Conservation (phyloP, 1,284 basidiomycete genomes). For the Malassezia sp. region DNA sequence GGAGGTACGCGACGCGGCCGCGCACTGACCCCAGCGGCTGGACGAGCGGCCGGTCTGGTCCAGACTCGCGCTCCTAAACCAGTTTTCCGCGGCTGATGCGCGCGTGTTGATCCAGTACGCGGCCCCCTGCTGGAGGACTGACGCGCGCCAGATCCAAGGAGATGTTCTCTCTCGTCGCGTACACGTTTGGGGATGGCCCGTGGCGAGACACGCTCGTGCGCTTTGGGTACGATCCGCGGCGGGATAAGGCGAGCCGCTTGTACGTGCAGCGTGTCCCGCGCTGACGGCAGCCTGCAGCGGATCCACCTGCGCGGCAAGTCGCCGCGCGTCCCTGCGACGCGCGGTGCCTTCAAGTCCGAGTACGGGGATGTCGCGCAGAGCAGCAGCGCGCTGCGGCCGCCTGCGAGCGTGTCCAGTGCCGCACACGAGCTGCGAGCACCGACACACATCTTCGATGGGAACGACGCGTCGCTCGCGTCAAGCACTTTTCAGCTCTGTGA, state of each 20-base stretch:
- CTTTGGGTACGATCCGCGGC: slow-evolving; percentile 78
- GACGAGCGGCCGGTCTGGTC: slow-evolving; percentile 76
- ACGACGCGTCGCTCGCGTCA: slow-evolving; percentile 61
- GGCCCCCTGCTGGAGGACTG: background rate
- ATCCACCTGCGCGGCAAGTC: slow-evolving; percentile 21
- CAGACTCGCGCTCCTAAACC: slow-evolving; percentile 67
- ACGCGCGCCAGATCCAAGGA: slow-evolving; percentile 45
- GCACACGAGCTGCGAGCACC: slow-evolving; percentile 13
- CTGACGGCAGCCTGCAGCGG: slow-evolving; percentile 17
- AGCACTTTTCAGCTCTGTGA: slow-evolving; percentile 89
- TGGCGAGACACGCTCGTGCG: slow-evolving; percentile 80
- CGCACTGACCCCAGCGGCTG: slow-evolving; percentile 38
- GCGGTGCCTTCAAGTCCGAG: slow-evolving; percentile 5
- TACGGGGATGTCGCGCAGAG: slow-evolving; percentile 2
- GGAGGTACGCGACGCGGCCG: background rate
- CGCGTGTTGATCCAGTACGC: slow-evolving; percentile 55
- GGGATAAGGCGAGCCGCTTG: slow-evolving; percentile 59
- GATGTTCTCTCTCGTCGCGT: slow-evolving; percentile 52
- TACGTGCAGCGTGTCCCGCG: slow-evolving; percentile 11
- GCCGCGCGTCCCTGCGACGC: slow-evolving; percentile 4
- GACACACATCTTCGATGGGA: slow-evolving; percentile 80
- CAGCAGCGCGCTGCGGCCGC: background rate
- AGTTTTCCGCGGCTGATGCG: slow-evolving; percentile 60
- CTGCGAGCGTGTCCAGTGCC: too few relatives aligned
- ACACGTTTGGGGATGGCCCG: slow-evolving; percentile 83